Conservation (phyloP, 2,329 filamentous ascomycete genomes). For the Juglanconis oblonga region DNA sequence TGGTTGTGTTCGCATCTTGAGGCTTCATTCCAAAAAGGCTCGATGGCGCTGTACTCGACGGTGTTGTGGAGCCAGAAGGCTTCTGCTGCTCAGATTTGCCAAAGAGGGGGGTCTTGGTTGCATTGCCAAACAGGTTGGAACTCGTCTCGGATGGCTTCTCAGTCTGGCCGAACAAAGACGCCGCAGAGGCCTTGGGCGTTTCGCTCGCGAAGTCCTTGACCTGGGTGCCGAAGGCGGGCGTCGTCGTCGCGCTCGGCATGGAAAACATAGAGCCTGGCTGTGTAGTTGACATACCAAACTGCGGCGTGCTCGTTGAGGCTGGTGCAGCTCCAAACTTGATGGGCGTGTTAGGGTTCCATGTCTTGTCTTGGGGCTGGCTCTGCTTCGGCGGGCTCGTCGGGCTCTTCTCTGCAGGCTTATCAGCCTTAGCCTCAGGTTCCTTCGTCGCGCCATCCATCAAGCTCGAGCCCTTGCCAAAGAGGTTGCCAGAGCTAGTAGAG, state of each 20-base stretch:
- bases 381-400: constrained; percentile 43
- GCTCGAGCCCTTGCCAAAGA: constrained; percentile 43
- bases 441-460: constrained; percentile 55
- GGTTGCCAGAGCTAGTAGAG: constrained; percentile 41
- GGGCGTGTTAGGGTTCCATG: constrained; percentile 47
- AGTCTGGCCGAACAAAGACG: constrained; percentile 15
- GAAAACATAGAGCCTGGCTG: constrained; percentile 33
- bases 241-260: constrained; percentile 17
- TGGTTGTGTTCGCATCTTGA: constrained; percentile 8
- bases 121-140: constrained; percentile 18
- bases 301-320: constrained; percentile 22
- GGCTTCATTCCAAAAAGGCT: constrained; percentile 15
- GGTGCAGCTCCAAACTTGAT: constrained; percentile 49
- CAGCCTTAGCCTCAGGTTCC: constrained; percentile 46
- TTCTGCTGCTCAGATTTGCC: constrained; percentile 21
- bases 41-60: constrained; percentile 18
- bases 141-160: constrained; percentile 12
- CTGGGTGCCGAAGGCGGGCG: constrained; percentile 15
- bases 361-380: constrained; percentile 36
- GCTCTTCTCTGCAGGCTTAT: constrained; percentile 27
- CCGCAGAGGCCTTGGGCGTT: constrained; percentile 15
- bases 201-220: constrained; percentile 19
- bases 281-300: constrained; percentile 30
- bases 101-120: constrained; percentile 13
- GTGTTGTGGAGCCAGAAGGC: constrained; percentile 24